Conservation (phyloP, 495 filamentous ascomycete species). For the Penicillium goetzii region DNA sequence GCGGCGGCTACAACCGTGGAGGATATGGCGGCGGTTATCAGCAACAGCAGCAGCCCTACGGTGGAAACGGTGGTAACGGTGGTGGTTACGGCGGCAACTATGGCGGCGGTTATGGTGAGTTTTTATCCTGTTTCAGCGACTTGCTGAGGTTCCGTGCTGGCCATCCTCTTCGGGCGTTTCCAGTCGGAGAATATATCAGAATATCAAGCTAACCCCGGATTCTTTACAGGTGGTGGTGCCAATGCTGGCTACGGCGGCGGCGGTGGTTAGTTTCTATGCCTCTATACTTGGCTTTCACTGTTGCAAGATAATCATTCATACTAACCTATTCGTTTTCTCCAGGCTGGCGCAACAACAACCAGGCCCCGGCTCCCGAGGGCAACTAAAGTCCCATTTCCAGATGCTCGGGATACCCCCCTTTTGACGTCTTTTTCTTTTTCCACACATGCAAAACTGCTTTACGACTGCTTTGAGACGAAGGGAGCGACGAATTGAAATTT, state of each 20-base stretch:
- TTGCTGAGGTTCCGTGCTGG: background rate
- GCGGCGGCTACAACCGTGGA: slow-evolving; percentile 41
- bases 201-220: background rate
- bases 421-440: slow-evolving; percentile 15
- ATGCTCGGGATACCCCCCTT: slow-evolving; percentile 19
- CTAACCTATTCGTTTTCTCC: slow-evolving; percentile 5
- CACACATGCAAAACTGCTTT: slow-evolving; percentile 14
- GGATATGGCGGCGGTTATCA: slow-evolving; percentile 33
- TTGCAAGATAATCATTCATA: background rate
- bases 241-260: slow-evolving; percentile 41
- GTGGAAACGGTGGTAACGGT: slow-evolving; percentile 33
- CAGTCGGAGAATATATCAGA: background rate
- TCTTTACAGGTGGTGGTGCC: slow-evolving; percentile 30
- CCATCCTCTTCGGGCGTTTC: background rate
- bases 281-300: background rate
- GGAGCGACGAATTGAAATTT: slow-evolving; percentile 10
- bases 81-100: slow-evolving; percentile 31
- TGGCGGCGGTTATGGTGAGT: slow-evolving; percentile 34
- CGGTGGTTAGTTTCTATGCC: slow-evolving; percentile 35
- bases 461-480: slow-evolving; percentile 17
- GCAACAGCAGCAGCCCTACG: slow-evolving; percentile 20
- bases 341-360: slow-evolving; percentile 43
- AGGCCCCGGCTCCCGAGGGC: slow-evolving; percentile 31
- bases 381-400: slow-evolving; percentile 19
- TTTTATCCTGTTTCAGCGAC: background rate